Base-by-base conservation (phyloP, 345 rosid species). In the Lumnitzera racemosa region DNA sequence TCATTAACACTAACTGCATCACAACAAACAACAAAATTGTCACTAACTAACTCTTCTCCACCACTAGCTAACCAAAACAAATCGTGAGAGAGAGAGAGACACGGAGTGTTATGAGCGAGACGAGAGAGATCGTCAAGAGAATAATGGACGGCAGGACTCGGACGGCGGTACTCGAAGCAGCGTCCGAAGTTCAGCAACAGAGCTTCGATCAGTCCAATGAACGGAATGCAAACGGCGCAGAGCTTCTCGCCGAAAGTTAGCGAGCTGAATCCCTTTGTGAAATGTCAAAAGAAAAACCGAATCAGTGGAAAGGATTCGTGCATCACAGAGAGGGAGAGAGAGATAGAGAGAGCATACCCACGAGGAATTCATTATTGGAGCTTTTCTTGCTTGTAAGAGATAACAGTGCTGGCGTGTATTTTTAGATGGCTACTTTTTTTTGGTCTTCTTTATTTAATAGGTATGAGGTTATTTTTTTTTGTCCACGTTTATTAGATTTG, bases 1-100 rank as follows among this genome's bases (percentile, higher is more conserved):
- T 84, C 87, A 65, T 83, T 84, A 24, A 81, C 79, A 62, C 73
- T 75, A 63, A 84, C 87, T 84, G 86, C 77, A 60, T 16, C 57
- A n/a, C 56, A 25, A 53, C 31, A 51, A 46, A 46, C 8, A 29
- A 49, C 24, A n/a, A 17, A 14, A 10, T 12, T 24, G 13, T 24
- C 15, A 20, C 13, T 31, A 49, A 47, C 50, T 17, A 64, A 15
- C 52, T 62, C 66, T 48, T 56, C 15, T 14, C 50, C 58, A 54
- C 17, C 24, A 46, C 48, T 23, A 2, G 24, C 36, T 48, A 16
- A 11, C 1, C 47, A 13, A 59, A 23, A 14, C 15, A 49, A 15
- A 16, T 4, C 31, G 20, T 15, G 55, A 60, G 41, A 25, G 53
- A 59, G 43, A 56, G 16, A 25, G 31, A 27, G 24, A 79, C 79